Evolutionary conservation across 805 yeast species (phyloP).

Genomic region (Scheffersomyces ergatensis): DNA sequence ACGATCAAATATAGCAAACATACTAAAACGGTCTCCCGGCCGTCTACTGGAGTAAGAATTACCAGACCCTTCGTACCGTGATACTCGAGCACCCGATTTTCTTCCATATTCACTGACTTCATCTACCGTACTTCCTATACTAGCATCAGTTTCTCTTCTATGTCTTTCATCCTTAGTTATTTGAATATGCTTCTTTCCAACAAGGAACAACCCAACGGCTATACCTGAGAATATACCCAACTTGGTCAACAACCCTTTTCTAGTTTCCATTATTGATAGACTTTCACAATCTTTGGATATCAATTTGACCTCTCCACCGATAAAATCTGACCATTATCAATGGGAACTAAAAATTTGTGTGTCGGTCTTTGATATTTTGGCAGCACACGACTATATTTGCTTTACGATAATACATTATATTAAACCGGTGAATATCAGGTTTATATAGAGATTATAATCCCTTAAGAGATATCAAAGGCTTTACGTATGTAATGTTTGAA

Average conservation of each 20-base stretch:
- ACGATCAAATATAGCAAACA: slow-evolving; percentile 22
- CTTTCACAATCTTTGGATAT: no score
- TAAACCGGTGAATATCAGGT: no score
- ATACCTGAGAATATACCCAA: slow-evolving; percentile 27
- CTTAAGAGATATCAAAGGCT: no score
- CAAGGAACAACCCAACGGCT: slow-evolving; percentile 28
- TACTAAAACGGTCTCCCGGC: slow-evolving; percentile 50
- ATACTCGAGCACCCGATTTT: slow-evolving; percentile 59
- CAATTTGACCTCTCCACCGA: no score
- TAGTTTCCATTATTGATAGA: slow-evolving; percentile 25
- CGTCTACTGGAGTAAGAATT: slow-evolving; percentile 55
- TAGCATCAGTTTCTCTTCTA: slow-evolving; percentile 32
- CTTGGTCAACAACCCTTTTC: slow-evolving; percentile 32
- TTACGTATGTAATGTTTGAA: no score
- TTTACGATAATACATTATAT: no score
- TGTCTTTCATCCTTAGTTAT: slow-evolving; percentile 32
- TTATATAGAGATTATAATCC: no score
- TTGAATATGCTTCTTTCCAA: slow-evolving; percentile 37
- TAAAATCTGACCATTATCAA: no score
- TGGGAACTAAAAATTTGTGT: no score
- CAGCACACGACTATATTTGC: no score
- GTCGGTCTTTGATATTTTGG: no score
- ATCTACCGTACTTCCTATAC: slow-evolving; percentile 23
- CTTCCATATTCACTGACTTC: slow-evolving; percentile 31
- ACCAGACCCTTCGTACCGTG: slow-evolving; percentile 70